Conservation (phyloP, 495 filamentous ascomycete genomes). For the Xylaria sp. region DNA sequence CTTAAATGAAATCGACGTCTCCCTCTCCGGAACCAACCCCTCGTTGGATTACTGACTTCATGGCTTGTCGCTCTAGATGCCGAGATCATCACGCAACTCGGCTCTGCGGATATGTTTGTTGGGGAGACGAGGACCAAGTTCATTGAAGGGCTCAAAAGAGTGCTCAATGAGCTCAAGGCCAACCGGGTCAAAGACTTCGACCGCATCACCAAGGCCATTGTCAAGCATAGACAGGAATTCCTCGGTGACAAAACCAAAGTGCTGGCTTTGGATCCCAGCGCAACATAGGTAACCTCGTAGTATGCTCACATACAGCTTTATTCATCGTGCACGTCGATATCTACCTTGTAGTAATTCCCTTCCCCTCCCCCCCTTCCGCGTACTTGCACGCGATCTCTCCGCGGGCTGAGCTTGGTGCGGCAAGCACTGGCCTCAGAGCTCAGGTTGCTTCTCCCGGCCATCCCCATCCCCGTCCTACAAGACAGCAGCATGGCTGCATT, state of each 20-base stretch:
- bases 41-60: conserved; percentile 66
- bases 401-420: neutral
- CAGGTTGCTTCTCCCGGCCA: conserved; percentile 23
- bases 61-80: conserved; percentile 74
- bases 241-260: conserved; percentile 60
- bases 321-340: conserved; percentile 20
- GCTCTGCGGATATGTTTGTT: conserved; percentile 72
- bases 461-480: conserved; percentile 21
- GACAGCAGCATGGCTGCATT: conserved; percentile 16
- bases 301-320: conserved; percentile 37
- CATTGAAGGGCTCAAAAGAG: conserved; percentile 73
- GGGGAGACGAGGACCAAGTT: conserved; percentile 75
- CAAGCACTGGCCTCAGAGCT: conserved; percentile 13
- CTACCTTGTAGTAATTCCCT: conserved; percentile 34
- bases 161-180: conserved; percentile 76
- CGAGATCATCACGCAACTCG: conserved; percentile 83
- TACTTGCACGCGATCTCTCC: conserved; percentile 8
- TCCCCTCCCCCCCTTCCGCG: neutral
- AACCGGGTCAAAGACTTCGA: conserved; percentile 81
- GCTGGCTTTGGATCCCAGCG: conserved; percentile 46
- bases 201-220: conserved; percentile 80
- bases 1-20: neutral
- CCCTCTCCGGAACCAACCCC: conserved; percentile 32
- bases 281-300: conserved; percentile 42
- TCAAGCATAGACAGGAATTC: conserved; percentile 72